A percentile compares a stretch with the other conserved stretches of the same genome.
Evolutionary conservation across 2,329 filamentous ascomycete species (phyloP).

Genomic region (Neofusicoccum sp.): DNA sequence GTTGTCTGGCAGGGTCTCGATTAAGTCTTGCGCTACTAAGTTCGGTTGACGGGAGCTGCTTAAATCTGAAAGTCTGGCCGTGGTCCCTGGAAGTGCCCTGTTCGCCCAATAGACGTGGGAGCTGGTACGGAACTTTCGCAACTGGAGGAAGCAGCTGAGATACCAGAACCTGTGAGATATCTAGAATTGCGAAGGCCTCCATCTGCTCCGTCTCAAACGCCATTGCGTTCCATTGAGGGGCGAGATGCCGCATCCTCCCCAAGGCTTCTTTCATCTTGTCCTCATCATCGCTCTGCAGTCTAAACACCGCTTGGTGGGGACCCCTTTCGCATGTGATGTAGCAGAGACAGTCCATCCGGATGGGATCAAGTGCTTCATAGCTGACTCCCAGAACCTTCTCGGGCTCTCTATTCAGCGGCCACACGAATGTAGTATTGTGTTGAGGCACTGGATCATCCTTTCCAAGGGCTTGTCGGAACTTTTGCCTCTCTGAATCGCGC

Average conservation of each 20-base stretch:
- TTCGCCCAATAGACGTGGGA: neutral
- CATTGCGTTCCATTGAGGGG: constrained; percentile 25
- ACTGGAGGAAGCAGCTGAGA: neutral
- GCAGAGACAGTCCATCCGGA: constrained; percentile 29
- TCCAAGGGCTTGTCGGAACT: constrained; percentile 20
- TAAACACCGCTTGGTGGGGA: constrained; percentile 22
- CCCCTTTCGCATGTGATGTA: constrained; percentile 25
- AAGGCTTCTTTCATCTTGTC: constrained; percentile 25
- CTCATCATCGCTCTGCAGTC: constrained; percentile 24
- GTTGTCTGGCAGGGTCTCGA: neutral
- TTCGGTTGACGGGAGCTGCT: neutral
- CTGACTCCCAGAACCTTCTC: constrained; percentile 29
- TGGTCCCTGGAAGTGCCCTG: neutral
- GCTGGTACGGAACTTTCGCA: neutral
- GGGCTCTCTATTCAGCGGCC: neutral
- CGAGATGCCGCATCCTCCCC: constrained; percentile 24
- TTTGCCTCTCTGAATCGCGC: constrained; percentile 3
- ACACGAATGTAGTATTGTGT: neutral
- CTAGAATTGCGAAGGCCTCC: constrained; percentile 27
- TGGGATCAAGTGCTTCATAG: constrained; percentile 29
- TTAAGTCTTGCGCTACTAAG: neutral
- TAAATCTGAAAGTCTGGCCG: neutral
- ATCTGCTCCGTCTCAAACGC: constrained; percentile 17
- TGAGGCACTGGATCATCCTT: neutral
- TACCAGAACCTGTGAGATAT: neutral